Evolutionary conservation across 192 early-diverging fungal genomes (phyloP), one percentile per base, ranked within the genome.

Genomic region (Coemansia sp.): DNA sequence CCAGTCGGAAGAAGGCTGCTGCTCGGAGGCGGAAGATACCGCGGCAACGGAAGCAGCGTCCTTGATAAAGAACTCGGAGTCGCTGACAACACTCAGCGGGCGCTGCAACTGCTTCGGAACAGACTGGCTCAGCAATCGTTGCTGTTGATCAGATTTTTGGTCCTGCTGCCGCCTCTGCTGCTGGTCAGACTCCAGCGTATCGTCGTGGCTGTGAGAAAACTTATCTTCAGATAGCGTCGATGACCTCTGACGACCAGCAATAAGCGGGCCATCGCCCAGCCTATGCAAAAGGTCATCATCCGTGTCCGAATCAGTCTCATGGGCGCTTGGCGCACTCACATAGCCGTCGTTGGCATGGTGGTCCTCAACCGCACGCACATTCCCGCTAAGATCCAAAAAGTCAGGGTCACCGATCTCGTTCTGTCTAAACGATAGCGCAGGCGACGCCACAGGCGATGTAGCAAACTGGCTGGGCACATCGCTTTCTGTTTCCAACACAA

Each of bases 401-500:
- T 84, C 76, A 6, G 81, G 81, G 26, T 71, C 77, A 10, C 32
- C 56, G 5, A 58, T 41, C 2, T 39, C 41, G 41, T 56, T 52
- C 11, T 72, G 64, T n/a, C 58, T 50, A 38, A 75, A 81, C 41
- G 79, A 81, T 56, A 81, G 61, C 47, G 75, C 38, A 8, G 91
- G 89, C 12, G 85, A 86, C 11, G 86, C 86, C 50, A 97, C 90
- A 3, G 97, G 97, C 9, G 95, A 96, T 9, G 97, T 99, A 63
- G 92, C 94, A 68, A 94, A 93, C 70, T 96, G 94, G 58, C 88
- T 88, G 23, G 95, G 95, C 15, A 96, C 94, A 42, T 91, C 88
- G 63, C 92, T 86, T 38, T 97, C 93, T 0, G 94, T 93, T 70
- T 97, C 93, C 38, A 98, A 85, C 6, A 99, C 95, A 81, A 99